Conservation (phyloP, 495 filamentous ascomycete species). For the Aspergillus nidulans region DNA sequence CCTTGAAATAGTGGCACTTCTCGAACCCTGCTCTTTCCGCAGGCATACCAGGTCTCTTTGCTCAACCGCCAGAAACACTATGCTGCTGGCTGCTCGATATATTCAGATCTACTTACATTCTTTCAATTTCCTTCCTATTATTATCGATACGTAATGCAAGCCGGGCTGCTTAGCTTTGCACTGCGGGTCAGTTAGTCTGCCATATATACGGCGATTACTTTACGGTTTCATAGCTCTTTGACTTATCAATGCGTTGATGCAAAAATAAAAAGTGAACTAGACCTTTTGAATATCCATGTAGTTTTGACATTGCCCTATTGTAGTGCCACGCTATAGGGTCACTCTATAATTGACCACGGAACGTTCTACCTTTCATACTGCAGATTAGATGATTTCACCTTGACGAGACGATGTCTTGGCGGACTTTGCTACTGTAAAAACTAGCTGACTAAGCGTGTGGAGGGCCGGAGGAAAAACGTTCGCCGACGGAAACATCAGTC, state of each 20-base stretch:
- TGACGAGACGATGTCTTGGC: background rate
- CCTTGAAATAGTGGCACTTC: background rate
- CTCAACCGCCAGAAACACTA: background rate
- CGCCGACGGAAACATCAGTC: slow-evolving; percentile 8
- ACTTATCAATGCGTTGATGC: background rate
- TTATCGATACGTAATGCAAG: background rate
- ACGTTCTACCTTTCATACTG: background rate
- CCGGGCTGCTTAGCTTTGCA: slow-evolving; percentile 8
- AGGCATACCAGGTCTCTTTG: background rate
- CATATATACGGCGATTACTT: background rate
- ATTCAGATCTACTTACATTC: background rate
- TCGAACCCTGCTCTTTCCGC: background rate
- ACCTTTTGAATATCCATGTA: background rate
- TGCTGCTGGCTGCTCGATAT: background rate
- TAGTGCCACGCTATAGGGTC: no score
- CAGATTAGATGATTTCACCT: background rate
- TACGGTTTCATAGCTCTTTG: background rate
- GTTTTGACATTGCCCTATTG: no score
- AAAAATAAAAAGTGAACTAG: background rate
- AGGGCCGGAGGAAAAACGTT: slow-evolving; percentile 23
- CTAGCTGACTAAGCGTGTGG: slow-evolving; percentile 16
- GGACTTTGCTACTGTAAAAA: slow-evolving; percentile 1
- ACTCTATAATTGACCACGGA: no score
- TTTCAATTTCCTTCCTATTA: background rate
- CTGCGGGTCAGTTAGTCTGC: slow-evolving; percentile 20